These are phyloP conservation scores for Cenococcum geophilum DNA, from an alignment of 495 filamentous ascomycete genomes.

Conservation along the genomic window DNA sequence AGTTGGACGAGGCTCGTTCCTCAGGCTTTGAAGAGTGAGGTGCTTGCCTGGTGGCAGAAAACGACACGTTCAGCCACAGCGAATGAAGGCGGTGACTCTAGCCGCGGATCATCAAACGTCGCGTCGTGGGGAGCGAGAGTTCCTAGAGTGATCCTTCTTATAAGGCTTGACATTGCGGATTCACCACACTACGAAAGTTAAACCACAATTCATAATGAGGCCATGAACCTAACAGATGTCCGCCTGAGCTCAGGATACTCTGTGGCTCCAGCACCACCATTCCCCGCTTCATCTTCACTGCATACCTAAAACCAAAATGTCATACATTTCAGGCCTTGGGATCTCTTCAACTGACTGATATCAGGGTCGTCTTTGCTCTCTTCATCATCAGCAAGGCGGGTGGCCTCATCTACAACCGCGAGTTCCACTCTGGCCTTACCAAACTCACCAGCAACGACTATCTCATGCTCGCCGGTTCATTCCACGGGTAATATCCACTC, in stretches of 20 bases:
- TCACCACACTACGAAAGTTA: too few species aligned
- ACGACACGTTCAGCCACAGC: neutral
- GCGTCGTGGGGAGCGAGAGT: neutral
- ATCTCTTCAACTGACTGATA: conserved; percentile 8
- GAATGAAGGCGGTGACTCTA: neutral
- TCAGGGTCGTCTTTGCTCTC: conserved; percentile 84
- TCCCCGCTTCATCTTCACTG: too few species aligned
- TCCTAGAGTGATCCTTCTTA: neutral
- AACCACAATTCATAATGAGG: too few species aligned
- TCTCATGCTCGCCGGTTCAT: conserved; percentile 94
- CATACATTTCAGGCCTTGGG: neutral
- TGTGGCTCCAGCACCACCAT: too few species aligned
- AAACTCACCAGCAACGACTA: conserved; percentile 91
- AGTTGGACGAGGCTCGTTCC: conserved; percentile 3
- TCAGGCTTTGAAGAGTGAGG: neutral
- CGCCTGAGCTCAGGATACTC: neutral
- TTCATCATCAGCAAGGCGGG: conserved; percentile 98
- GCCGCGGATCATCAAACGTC: neutral
- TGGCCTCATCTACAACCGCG: conserved; percentile 89
- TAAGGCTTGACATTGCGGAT: neutral
- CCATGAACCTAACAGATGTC: neutral
- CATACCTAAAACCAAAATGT: neutral
- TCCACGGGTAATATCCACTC: conserved; percentile 75
- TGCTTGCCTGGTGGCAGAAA: neutral
- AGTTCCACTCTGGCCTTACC: conserved; percentile 75